Evolutionary conservation across 441 rosid genomes (phyloP).

Genomic region (Jatropha multifida): DNA sequence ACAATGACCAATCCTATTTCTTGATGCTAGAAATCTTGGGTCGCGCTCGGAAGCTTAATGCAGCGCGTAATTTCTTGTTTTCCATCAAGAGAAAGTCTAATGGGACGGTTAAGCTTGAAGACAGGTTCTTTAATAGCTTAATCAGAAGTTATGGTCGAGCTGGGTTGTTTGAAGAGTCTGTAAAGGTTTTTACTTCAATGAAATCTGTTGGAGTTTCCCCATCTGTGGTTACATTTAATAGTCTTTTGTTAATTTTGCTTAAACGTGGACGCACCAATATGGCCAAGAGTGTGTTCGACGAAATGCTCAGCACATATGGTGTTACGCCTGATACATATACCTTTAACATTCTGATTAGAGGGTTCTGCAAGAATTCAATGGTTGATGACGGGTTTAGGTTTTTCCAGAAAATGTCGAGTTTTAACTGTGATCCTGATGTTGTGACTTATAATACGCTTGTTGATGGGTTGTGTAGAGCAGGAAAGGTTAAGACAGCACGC

Average conservation of each 20-base stretch:
- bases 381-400: constrained; percentile 59
- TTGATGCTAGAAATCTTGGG: constrained; percentile 69
- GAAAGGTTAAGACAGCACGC: constrained; percentile 67
- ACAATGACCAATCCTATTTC: constrained; percentile 53
- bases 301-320: constrained; percentile 50
- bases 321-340: constrained; percentile 67
- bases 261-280: constrained; percentile 70
- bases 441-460: constrained; percentile 78
- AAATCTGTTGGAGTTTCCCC: constrained; percentile 71
- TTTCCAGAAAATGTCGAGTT: constrained; percentile 59
- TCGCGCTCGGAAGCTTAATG: constrained; percentile 57
- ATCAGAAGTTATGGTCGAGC: constrained; percentile 26
- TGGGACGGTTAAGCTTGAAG: constrained; percentile 55
- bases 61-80: constrained; percentile 68
- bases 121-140: constrained; percentile 44
- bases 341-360: constrained; percentile 64
- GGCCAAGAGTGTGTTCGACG: constrained; percentile 65
- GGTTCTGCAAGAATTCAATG: constrained; percentile 76
- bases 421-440: constrained; percentile 59
- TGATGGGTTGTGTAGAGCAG: constrained; percentile 81
- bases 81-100: constrained; percentile 61
- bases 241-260: constrained; percentile 55
- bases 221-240: constrained; percentile 65
- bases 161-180: constrained; percentile 55
- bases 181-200: constrained; percentile 63